Conservation (phyloP, 169 alveolate genomes). For the Ichthyophthirius multifiliis region DNA sequence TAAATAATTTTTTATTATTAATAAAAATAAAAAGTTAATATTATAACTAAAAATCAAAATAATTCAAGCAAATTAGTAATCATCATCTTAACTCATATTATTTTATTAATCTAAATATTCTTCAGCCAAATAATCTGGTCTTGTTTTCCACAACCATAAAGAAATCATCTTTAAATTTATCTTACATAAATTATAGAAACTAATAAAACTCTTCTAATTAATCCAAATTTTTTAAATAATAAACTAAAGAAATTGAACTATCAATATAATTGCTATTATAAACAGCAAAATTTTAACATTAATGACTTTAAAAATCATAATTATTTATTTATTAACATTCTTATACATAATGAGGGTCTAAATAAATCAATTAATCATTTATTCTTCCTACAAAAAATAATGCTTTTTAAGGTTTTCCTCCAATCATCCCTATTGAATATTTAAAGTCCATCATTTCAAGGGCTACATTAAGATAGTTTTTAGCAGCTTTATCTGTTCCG, state of each 20-base stretch:
- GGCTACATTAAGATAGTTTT: neutral
- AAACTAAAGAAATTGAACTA: neutral
- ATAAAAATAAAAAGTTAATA: too few relatives aligned
- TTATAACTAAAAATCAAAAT: too few relatives aligned
- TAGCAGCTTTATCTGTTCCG: conserved; percentile 20
- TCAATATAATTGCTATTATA: neutral
- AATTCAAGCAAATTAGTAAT: too few relatives aligned
- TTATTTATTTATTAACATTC: neutral
- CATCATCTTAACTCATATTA: too few relatives aligned
- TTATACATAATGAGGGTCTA: conserved; percentile 35
- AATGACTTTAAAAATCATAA: neutral
- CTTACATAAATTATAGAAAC: neutral
- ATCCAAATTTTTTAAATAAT: neutral
- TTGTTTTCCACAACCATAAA: neutral
- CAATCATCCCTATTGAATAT: conserved; percentile 33
- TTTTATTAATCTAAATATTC: too few relatives aligned
- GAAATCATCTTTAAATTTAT: neutral
- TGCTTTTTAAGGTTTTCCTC: conserved; percentile 32
- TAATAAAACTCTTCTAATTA: neutral
- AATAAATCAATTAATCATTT: conserved; percentile 15
- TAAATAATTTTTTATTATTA: too few relatives aligned
- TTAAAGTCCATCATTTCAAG: conserved; percentile 25
- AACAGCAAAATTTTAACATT: neutral
- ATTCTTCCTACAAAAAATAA: conserved; percentile 21
- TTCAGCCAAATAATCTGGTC: too few relatives aligned